Evolutionary conservation across 306 rosid genomes (phyloP), one percentile per base, ranked within the genome.

Genomic region (Pyrus bretschneideri): DNA sequence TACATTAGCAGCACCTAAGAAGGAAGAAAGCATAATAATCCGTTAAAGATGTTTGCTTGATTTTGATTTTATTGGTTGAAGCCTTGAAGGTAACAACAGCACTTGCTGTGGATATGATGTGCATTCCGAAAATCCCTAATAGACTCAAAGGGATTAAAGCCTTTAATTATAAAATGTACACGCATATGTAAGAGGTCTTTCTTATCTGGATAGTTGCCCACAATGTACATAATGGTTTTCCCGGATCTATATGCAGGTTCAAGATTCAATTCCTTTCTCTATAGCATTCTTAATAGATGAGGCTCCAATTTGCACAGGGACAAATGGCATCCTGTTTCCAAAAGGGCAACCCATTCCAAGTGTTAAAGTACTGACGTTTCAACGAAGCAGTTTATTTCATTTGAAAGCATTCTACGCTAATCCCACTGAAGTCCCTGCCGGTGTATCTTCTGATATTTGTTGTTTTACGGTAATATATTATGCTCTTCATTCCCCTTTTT

Each of bases 321-420:
- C 89, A 78, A 84, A 89, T 80, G 82, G 84, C 63, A 78, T 88
- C 40, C 76, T 96, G 82, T 89, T 96, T 76, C 91, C 88, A 2
- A 88, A 80, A 87, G 92, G 98, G 71, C 93, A 92, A 74, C 73
- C 76, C 33, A 82, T 96, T 82, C 99, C 99, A 64, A 87, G 91
- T 71, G 78, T 74, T 70, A 80, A 83, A 83, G 67, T 91, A 73
- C 45, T 92, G 75, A 76, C 87, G 68, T 81, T 92, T 62, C 92
- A 81, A 25, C 82, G 85, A 70, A 83, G 80, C 84, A 73, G 52
- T 80, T 83, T 78, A 64, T 88, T 96, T 85, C 86, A 87, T 80
- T 76, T 92, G 84, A 93, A 96, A 89, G 93, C 90, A 40, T 77
- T 85, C 79, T 96, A 92, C 79, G 91, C 84, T 64, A 76, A 88